Base-by-base conservation (phyloP, 257 asterid species). In the Nyctanthes arbortristis region DNA sequence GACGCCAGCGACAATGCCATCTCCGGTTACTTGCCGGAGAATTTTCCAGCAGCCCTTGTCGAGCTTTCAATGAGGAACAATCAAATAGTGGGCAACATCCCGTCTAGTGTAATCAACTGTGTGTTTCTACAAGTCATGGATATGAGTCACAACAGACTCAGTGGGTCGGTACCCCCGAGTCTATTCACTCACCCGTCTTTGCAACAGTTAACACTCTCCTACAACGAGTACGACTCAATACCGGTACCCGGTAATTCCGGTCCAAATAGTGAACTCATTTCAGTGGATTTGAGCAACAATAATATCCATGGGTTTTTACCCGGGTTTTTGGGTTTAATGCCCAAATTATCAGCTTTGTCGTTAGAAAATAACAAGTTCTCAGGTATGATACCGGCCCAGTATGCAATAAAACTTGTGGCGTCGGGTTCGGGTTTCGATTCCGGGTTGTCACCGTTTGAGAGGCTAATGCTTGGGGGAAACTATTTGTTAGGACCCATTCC, bases 391-490 rank as follows among this genome's bases (percentile, higher is more conserved):
- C 98, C 97, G 36, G 27, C 71, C 58, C 87, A 77, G 65, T 92
- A 79, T 27, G 83, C 76, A 5, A 8, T 87, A 14, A 81, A 80
- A 80, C 82, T 86, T 1, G 5, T 84, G 80, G 55, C 35, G 1
- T 68, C 88, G 82, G 93, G 85, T 33, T n/a, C 73, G 78, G 90
- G 83, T 12, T n/a, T n/a, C n/a, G n/a, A n/a, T n/a, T 33, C 65
- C 22, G 88, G 78, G 4, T 30, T 63, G 10, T 72, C 89, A 0
- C 96, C 69, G 49, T 77, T 89, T 1, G 84, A 81, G 90, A 80
- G 98, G 83, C 85, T 92, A 0, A 40, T 92, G 54, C 72, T 92
- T 33, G 97, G 96, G 1, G 98, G 98, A 73, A 92, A 92, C 57
- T 92, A 86, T 27, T 20, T 92, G 34, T 77, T 66, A 72, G 98